Evolutionary conservation across 1,139 yeast species (phyloP), one percentile per base, ranked within the genome.

Genomic region (Candida tropicalis): DNA sequence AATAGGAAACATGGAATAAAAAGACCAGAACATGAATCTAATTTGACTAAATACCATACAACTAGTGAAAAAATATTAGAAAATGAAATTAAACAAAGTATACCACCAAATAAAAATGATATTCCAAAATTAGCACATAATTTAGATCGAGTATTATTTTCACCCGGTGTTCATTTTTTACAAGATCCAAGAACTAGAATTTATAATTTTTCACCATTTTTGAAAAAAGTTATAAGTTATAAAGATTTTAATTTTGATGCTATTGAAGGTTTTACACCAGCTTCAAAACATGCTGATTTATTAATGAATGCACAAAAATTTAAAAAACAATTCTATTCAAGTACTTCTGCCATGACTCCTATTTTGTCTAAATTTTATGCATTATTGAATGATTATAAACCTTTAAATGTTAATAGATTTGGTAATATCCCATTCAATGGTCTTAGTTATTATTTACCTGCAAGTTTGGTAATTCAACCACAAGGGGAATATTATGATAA

Each of bases 271-370:
- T 90, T 84, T 55, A 77, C 82, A 4, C 77, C 89, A 0, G 84
- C 95, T 0, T 79, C 88, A 2, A 79, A 80, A 54, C 96, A 90
- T 63, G 50, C 60, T 9, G 60, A 58, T 1, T 66, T 91, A 40
- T 58, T 79, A 0, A 48, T 66, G 8, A 62, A 85, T 12, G 83
- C 95, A 0, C 53, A 65, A 18, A 57, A 64, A 13, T 65, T 70
- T 20, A 49, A 56, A 18, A 59, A 58, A 44, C 73, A 69, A 45
- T 91, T 75, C 58, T 80, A 79, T 48, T 87, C 95, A 1, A 89
- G 97, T 0, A 90, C 98, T 0, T 87, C 96, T 17, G 86, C 97
- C 2, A 77, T 93, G 86, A 90, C 98, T 0, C 74, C 84, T 0
- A 66, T 84, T 0, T 70, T 93, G 41, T 73, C 82, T 10, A 96